Evolutionary conservation across 805 yeast genomes (phyloP).

Genomic region (Saccharomycopsis sp.): DNA sequence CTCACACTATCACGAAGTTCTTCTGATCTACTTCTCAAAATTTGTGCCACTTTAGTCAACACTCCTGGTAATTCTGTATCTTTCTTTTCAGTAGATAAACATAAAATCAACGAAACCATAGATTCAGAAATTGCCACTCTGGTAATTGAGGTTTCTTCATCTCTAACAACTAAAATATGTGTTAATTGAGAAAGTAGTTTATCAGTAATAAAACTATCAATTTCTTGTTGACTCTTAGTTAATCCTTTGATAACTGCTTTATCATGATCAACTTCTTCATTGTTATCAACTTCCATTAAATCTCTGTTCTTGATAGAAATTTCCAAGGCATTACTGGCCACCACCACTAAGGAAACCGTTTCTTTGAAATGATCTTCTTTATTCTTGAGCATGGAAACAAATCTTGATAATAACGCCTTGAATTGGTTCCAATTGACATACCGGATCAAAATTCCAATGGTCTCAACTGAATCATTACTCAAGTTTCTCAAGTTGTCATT

Average conservation of each 20-base stretch:
- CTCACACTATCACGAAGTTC: conserved; percentile 83
- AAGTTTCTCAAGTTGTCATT: conserved; percentile 39
- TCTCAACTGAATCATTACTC: conserved; percentile 52
- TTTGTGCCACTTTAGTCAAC: conserved; percentile 80
- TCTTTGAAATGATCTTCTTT: conserved; percentile 43
- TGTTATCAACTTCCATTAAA: neutral
- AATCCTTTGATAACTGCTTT: conserved; percentile 24
- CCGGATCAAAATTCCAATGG: conserved; percentile 48
- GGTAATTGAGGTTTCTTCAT: conserved; percentile 67
- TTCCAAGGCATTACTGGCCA: conserved; percentile 35
- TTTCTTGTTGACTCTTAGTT: conserved; percentile 27
- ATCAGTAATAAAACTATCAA: conserved; percentile 38
- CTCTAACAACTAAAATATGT: conserved; percentile 48
- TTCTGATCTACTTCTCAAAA: conserved; percentile 74
- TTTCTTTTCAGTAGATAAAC: conserved; percentile 47
- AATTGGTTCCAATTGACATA: conserved; percentile 71
- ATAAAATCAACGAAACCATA: conserved; percentile 51
- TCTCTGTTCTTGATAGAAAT: conserved; percentile 23
- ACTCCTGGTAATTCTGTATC: conserved; percentile 65
- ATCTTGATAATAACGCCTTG: conserved; percentile 63
- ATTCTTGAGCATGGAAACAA: conserved; percentile 39
- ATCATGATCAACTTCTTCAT: conserved; percentile 14
- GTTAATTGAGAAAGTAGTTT: conserved; percentile 56
- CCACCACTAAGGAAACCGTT: conserved; percentile 45
- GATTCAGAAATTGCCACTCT: conserved; percentile 81